Percentiles rank a stretch among this genome's conserved stretches.
These are phyloP conservation scores for Pseudopyrenochaeta lycopersici DNA, from an alignment of 2,329 filamentous ascomycete genomes.

Conservation along the genomic window DNA sequence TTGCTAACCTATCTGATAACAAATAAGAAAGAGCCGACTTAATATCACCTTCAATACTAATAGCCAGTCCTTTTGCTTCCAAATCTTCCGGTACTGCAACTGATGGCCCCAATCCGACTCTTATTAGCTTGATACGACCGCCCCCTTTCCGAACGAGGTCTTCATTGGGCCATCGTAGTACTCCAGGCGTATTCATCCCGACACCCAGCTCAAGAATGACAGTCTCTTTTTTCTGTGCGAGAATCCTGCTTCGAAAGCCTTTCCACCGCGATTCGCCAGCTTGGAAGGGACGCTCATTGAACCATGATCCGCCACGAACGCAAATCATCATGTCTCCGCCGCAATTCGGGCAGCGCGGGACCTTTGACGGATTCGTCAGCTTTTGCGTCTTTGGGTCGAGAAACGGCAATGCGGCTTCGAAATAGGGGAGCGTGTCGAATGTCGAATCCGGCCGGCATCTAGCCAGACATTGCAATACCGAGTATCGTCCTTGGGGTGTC, in stretches of 20 bases:
- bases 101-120: slow-evolving; percentile 21
- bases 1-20: background rate
- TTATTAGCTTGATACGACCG: slow-evolving; percentile 25
- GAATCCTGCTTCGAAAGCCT: slow-evolving; percentile 18
- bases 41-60: slow-evolving; percentile 23
- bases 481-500: slow-evolving; percentile 45
- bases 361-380: slow-evolving; percentile 23
- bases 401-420: slow-evolving; percentile 28
- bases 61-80: slow-evolving; percentile 21
- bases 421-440: slow-evolving; percentile 23
- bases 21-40: slow-evolving; percentile 16
- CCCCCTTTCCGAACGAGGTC: slow-evolving; percentile 22
- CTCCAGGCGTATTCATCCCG: slow-evolving; percentile 34
- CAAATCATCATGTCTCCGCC: slow-evolving; percentile 37
- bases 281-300: slow-evolving; percentile 35
- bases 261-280: slow-evolving; percentile 27
- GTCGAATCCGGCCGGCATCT: slow-evolving; percentile 41
- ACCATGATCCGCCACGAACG: slow-evolving; percentile 37
- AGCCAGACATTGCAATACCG: slow-evolving; percentile 39
- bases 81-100: slow-evolving; percentile 22
- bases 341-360: slow-evolving; percentile 35
- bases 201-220: slow-evolving; percentile 31
- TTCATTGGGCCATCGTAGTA: slow-evolving; percentile 33
- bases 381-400: slow-evolving; percentile 31
- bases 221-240: slow-evolving; percentile 17